Conservation (phyloP, 768 basidiomycete genomes). For the Leucocoprinus birnbaumii region DNA sequence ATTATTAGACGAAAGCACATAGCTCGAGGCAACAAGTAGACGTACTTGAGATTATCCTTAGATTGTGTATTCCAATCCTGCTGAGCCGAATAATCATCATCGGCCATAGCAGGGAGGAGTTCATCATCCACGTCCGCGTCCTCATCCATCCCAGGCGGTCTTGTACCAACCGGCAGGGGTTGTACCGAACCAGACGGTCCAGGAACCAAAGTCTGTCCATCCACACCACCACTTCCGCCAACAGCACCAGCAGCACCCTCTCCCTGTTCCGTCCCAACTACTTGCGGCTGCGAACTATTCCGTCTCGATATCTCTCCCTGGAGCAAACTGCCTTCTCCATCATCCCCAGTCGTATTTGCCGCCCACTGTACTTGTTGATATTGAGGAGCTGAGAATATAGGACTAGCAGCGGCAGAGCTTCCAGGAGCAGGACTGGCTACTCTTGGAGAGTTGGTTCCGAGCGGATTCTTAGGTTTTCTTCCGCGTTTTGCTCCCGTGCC, state of each 20-base stretch:
- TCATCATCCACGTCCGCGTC: constrained; percentile 81
- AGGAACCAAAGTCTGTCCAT: constrained; percentile 1
- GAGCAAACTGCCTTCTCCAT: constrained; percentile 6
- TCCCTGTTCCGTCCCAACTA: not conserved
- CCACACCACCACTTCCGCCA: not conserved
- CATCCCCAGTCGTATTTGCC: not conserved
- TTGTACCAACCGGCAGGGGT: constrained; percentile 14
- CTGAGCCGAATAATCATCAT: constrained; percentile 86
- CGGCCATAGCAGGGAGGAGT: constrained; percentile 79
- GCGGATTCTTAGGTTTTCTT: constrained; percentile 42
- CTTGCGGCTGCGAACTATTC: constrained; percentile 4
- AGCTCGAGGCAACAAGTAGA: not conserved
- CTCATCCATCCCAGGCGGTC: constrained; percentile 30
- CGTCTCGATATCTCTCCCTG: constrained; percentile 11
- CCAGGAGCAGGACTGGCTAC: constrained; percentile 18
- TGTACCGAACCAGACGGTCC: constrained; percentile 12
- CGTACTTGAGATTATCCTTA: constrained; percentile 81
- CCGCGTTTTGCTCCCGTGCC: constrained; percentile 40
- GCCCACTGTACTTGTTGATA: constrained; percentile 11
- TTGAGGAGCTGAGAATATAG: constrained; percentile 13
- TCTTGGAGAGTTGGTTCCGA: constrained; percentile 27
- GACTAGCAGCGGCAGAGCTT: constrained; percentile 12
- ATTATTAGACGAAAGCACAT: not conserved
- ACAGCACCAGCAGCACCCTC: not conserved
- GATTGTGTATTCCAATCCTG: constrained; percentile 83